Conservation (phyloP, 1,284 basidiomycete species). For the Apiotrichum gamsii region DNA sequence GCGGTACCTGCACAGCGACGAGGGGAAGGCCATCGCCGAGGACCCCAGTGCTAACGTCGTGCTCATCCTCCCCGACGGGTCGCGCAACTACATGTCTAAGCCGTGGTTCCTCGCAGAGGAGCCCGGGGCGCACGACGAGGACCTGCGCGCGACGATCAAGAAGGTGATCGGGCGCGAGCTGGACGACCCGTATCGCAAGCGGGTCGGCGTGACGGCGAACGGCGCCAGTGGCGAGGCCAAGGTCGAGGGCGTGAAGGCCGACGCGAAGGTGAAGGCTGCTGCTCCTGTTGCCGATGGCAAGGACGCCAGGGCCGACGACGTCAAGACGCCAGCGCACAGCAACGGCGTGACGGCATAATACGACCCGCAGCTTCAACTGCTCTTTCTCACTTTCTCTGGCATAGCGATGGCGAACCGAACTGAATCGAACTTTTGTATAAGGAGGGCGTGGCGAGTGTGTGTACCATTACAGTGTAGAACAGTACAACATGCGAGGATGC, state of each 20-base stretch:
- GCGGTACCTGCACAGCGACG: conserved; percentile 62
- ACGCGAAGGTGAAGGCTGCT: too few relatives aligned
- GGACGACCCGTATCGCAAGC: conserved; percentile 14
- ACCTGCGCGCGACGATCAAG: conserved; percentile 12
- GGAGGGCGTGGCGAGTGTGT: too few relatives aligned
- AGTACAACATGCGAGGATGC: too few relatives aligned
- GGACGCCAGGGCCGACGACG: too few relatives aligned
- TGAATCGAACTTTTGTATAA: neutral
- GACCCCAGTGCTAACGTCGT: conserved; percentile 79
- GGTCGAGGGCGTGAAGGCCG: too few relatives aligned
- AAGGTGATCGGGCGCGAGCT: conserved; percentile 17
- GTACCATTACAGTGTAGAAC: too few relatives aligned
- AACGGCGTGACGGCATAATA: too few relatives aligned
- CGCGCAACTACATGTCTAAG: conserved; percentile 95
- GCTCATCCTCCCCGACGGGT: conserved; percentile 79
- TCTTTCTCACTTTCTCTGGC: too few relatives aligned
- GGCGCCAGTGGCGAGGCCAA: neutral
- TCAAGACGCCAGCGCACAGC: too few relatives aligned
- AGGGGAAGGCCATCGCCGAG: conserved; percentile 61
- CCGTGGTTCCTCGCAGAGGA: conserved; percentile 40
- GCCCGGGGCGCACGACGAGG: neutral
- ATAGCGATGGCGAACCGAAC: neutral
- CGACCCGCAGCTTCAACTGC: too few relatives aligned
- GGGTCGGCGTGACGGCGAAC: neutral
- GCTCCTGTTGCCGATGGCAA: too few relatives aligned